These are phyloP conservation scores for Penicillium nordicum DNA, from an alignment of 2,329 filamentous ascomycete species.

Conservation along the genomic window DNA sequence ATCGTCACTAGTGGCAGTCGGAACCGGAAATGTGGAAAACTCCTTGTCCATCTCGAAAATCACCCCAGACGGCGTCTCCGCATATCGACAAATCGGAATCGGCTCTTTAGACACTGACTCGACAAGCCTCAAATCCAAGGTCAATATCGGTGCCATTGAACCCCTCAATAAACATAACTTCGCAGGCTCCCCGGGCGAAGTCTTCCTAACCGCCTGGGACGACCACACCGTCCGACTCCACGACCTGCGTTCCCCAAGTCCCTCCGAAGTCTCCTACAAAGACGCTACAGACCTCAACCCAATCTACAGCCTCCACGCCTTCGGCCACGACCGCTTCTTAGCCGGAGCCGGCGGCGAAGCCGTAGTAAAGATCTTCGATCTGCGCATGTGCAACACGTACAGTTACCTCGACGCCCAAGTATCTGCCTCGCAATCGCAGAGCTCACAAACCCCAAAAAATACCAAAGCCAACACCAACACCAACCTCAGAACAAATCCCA, in stretches of 20 bases:
- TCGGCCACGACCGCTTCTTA: conserved; percentile 56
- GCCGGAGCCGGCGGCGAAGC: conserved; percentile 57
- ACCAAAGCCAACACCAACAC: not conserved
- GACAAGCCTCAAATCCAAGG: conserved; percentile 20
- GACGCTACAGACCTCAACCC: conserved; percentile 58
- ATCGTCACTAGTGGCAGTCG: conserved; percentile 50
- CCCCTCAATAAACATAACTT: conserved; percentile 30
- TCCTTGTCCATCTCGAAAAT: conserved; percentile 53
- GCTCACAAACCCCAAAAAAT: not conserved
- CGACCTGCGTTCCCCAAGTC: conserved; percentile 54
- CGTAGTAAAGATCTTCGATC: conserved; percentile 61
- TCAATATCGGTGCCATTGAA: conserved; percentile 37
- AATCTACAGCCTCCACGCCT: conserved; percentile 56
- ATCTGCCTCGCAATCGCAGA: not conserved
- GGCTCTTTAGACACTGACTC: conserved; percentile 32
- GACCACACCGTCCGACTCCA: conserved; percentile 58
- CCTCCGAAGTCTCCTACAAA: conserved; percentile 49
- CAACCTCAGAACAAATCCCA: not conserved
- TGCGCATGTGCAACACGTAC: conserved; percentile 49
- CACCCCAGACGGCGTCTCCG: conserved; percentile 42
- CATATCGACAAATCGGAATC: conserved; percentile 37
- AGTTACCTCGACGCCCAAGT: conserved; percentile 29
- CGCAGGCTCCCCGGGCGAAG: conserved; percentile 39
- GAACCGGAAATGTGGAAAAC: conserved; percentile 42
- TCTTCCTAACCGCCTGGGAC: conserved; percentile 60